Conservation (phyloP, 2,329 filamentous ascomycete genomes). For the Scopulariopsis brevicaulis region DNA sequence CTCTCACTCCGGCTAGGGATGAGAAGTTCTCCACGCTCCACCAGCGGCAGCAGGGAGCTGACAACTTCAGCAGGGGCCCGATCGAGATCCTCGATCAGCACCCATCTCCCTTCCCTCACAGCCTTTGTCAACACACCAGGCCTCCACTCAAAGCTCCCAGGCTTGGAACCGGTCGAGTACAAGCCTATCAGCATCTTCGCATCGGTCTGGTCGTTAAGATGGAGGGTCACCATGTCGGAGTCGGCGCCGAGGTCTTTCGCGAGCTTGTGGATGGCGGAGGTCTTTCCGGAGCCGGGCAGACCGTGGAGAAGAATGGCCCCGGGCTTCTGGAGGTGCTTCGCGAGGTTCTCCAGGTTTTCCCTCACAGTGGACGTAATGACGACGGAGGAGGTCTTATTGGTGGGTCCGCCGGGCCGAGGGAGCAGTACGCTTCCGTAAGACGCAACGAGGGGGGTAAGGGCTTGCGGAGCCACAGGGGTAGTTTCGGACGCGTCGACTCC, state of each 20-base stretch:
- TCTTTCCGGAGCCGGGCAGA: slow-evolving; percentile 81
- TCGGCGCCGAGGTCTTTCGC: slow-evolving; percentile 71
- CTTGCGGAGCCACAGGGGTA: slow-evolving; percentile 18
- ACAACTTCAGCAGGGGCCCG: slow-evolving; percentile 90
- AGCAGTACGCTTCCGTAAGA: slow-evolving; percentile 58
- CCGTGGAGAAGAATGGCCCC: slow-evolving; percentile 75
- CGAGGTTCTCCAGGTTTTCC: slow-evolving; percentile 60
- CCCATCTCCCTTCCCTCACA: slow-evolving; percentile 88
- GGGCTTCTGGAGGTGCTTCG: slow-evolving; percentile 50
- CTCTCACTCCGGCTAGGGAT: slow-evolving; percentile 83
- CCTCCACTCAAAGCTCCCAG: slow-evolving; percentile 85
- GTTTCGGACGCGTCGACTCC: slow-evolving; percentile 9
- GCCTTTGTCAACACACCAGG: slow-evolving; percentile 89
- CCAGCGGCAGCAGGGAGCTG: slow-evolving; percentile 81
- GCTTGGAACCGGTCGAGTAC: slow-evolving; percentile 80
- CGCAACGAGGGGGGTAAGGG: slow-evolving; percentile 48
- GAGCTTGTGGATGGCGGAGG: slow-evolving; percentile 70
- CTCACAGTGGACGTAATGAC: slow-evolving; percentile 64
- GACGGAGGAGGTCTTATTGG: slow-evolving; percentile 30
- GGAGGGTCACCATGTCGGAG: slow-evolving; percentile 78
- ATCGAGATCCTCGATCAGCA: slow-evolving; percentile 93
- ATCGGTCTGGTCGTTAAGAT: slow-evolving; percentile 96
- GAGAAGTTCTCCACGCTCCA: slow-evolving; percentile 82
- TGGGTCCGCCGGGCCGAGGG: slow-evolving; percentile 44
- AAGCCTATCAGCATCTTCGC: slow-evolving; percentile 92